These are phyloP conservation scores for Hypoxylon lenormandii DNA, from an alignment of 495 filamentous ascomycete genomes.

Conservation along the genomic window DNA sequence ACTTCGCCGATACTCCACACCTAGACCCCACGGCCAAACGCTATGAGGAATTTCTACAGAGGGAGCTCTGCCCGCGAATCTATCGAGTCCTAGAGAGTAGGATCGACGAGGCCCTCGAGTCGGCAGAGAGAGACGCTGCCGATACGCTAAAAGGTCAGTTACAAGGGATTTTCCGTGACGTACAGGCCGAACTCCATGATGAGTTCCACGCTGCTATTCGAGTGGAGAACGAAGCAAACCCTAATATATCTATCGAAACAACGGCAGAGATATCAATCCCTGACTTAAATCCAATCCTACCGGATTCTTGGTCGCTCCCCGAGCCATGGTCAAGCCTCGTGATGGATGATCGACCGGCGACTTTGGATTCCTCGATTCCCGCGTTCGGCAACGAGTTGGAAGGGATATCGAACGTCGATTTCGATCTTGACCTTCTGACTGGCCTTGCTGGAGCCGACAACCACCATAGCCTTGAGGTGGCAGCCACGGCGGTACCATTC, in stretches of 20 bases:
- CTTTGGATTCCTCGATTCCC: not conserved
- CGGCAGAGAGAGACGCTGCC: not conserved
- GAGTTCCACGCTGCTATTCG: constrained; percentile 5
- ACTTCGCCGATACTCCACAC: not conserved
- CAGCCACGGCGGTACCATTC: constrained; percentile 76
- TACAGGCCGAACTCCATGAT: not conserved
- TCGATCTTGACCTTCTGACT: not conserved
- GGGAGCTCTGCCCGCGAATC: constrained; percentile 13
- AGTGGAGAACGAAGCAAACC: not conserved
- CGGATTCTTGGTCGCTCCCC: not conserved
- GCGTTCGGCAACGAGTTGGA: not conserved
- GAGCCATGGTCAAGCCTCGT: not conserved
- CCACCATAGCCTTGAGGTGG: not conserved
- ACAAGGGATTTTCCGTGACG: not conserved
- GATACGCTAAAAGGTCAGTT: constrained; percentile 10
- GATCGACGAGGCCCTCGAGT: constrained; percentile 16
- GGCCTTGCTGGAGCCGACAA: not conserved
- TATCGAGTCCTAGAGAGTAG: constrained; percentile 17
- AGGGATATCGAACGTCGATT: not conserved
- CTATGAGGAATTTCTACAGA: not conserved
- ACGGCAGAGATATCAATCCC: not conserved
- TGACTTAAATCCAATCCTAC: not conserved
- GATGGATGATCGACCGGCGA: not conserved
- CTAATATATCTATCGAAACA: not conserved
- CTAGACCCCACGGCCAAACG: not conserved